Evolutionary conservation across 495 filamentous ascomycete species (phyloP).

Genomic region (Zalerion maritima): DNA sequence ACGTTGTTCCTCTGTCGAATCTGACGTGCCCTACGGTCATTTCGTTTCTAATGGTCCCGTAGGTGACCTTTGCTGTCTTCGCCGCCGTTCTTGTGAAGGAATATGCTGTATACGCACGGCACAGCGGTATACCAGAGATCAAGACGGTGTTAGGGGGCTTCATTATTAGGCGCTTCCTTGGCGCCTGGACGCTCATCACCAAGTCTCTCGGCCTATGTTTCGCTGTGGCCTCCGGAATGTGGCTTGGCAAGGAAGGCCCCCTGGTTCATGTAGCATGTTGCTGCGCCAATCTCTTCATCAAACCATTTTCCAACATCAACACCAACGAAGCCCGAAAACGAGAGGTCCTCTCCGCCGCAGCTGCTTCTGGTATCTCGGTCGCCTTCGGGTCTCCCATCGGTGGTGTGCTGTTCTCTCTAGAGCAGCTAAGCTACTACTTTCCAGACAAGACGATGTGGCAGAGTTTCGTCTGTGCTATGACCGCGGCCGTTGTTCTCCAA

Average conservation of each 20-base stretch:
- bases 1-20: constrained; percentile 12
- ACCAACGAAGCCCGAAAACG: constrained; percentile 93
- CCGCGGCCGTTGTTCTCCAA: constrained; percentile 84
- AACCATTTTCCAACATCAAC: constrained; percentile 67
- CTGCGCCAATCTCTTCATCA: constrained; percentile 92
- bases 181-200: constrained; percentile 79
- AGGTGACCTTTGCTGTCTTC: constrained; percentile 67
- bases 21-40: background rate
- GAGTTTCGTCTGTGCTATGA: constrained; percentile 97
- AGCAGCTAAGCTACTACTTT: constrained; percentile 97
- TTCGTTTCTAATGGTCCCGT: constrained; percentile 11
- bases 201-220: constrained; percentile 92
- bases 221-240: constrained; percentile 87
- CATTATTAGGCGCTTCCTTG: constrained; percentile 82
- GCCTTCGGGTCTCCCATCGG: constrained; percentile 96
- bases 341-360: constrained; percentile 87
- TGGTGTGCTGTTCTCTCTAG: constrained; percentile 81
- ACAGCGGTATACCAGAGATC: constrained; percentile 95
- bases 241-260: constrained; percentile 97
- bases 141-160: constrained; percentile 95
- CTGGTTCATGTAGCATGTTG: constrained; percentile 96
- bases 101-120: constrained; percentile 80
- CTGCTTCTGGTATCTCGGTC: constrained; percentile 88
- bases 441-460: constrained; percentile 99
- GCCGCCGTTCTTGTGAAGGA: constrained; percentile 69